phyloP scores from a whole-genome alignment of 2,329 filamentous ascomycete species.

The Pyrenophora seminiperda region DNA sequence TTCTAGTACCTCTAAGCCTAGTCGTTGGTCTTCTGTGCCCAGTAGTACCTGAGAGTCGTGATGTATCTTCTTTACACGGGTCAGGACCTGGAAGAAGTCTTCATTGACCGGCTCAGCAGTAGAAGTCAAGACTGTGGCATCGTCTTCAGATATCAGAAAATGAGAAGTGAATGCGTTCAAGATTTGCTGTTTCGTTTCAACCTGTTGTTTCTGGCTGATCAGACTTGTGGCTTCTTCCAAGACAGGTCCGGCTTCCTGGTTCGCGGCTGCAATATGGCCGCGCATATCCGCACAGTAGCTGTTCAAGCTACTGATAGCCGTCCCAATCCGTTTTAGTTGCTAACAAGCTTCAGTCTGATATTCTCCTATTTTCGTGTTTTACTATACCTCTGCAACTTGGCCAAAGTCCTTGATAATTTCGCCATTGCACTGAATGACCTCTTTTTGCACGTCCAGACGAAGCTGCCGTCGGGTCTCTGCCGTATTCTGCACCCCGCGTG shows the following conservation, averaged over 20 bases:
- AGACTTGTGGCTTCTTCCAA: constrained; percentile 77
- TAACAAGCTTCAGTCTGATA: constrained; percentile 49
- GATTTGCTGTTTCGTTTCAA: constrained; percentile 80
- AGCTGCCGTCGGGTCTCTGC: constrained; percentile 78
- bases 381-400: constrained; percentile 71
- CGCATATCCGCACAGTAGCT: constrained; percentile 81
- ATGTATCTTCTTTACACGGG: constrained; percentile 83
- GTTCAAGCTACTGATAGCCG: constrained; percentile 78
- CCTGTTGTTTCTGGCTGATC: constrained; percentile 71
- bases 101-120: constrained; percentile 83
- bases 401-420: constrained; percentile 88
- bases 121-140: constrained; percentile 75
- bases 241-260: constrained; percentile 73
- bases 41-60: constrained; percentile 87
- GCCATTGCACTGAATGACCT: constrained; percentile 91
- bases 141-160: constrained; percentile 83
- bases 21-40: constrained; percentile 84
- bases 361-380: neutral
- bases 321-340: constrained; percentile 86
- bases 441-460: constrained; percentile 82
- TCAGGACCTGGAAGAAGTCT: constrained; percentile 77
- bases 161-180: constrained; percentile 78
- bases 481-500: constrained; percentile 72
- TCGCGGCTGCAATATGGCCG: constrained; percentile 74
- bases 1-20: constrained; percentile 90